Evolutionary conservation across 2,329 filamentous ascomycete species (phyloP), one percentile per base, ranked within the genome.

Genomic region (Colletotrichum neosansevieriae): DNA sequence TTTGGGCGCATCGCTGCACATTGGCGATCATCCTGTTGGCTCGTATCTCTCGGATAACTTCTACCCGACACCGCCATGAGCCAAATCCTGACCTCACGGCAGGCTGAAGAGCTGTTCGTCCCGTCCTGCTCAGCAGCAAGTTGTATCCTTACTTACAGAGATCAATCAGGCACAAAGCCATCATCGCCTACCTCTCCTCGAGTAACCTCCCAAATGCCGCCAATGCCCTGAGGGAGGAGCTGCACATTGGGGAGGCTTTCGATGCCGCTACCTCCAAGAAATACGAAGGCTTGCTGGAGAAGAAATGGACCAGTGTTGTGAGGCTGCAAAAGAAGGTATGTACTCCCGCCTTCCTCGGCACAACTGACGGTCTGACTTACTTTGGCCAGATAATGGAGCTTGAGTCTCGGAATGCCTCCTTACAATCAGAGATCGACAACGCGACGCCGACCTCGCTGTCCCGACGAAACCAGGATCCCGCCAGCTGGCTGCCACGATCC

Each of bases 241-340:
- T 93, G n/a, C 86, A 86, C 63, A 86, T 97, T 4, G 87, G 89
- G 58, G 81, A 88, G 63, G 81, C 82, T 54, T 94, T 97, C 75
- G 94, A 97, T 77, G 85, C 92, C 70, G 87, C 88, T 17, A 97
- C 93, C 19, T 87, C 91, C 59, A 97, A 97, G 84, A 97, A 97
- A 82, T 98, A 98, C 82, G 94, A 97, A 80, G 92, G 93, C 2
- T 81, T 98, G 32, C 82, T 98, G 73, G 95, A 98, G 85, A 98
- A 97, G 88, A 98, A 98, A 84, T 98, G 95, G 95, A 98, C 95
- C 19, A 96, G 94, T 75, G 92, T 98, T 32, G 94, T 98, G 75
- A 88, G 95, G 70, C 81, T 98, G 79, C 95, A 98, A 82, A 98
- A 97, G 81, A 98, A 97, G 92, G 93, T 92, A 80, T 58, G 80